Conservation (phyloP, 1,284 basidiomycete species). For the Cutaneotrichosporon cutaneum region DNA sequence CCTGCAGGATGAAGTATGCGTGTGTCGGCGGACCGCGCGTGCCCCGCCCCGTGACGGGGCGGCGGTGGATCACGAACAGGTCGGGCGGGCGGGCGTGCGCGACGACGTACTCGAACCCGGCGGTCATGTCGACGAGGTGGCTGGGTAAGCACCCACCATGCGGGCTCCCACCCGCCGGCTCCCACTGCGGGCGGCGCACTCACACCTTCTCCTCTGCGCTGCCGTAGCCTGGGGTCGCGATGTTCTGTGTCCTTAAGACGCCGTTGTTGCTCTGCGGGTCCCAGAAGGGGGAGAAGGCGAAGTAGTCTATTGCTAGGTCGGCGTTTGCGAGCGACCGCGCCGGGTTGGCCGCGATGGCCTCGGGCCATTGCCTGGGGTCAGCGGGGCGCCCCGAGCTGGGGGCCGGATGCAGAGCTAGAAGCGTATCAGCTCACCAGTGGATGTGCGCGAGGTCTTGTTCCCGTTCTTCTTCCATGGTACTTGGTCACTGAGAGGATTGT, state of each 20-base stretch:
- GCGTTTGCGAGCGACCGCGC: slow-evolving; percentile 40
- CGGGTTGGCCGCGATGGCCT: slow-evolving; percentile 46
- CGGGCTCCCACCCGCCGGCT: too few species aligned
- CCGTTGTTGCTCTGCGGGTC: slow-evolving; percentile 46
- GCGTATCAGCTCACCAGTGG: slow-evolving; percentile 37
- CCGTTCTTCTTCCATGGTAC: slow-evolving; percentile 31
- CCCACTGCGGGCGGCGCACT: too few species aligned
- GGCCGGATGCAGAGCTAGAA: neutral
- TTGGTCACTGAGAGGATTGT: neutral
- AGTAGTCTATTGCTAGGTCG: slow-evolving; percentile 50
- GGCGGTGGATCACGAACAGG: slow-evolving; percentile 45
- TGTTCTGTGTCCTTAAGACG: slow-evolving; percentile 41
- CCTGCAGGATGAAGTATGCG: slow-evolving; percentile 45
- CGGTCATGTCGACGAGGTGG: slow-evolving; percentile 36
- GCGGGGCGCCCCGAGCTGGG: neutral
- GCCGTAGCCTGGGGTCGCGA: slow-evolving; percentile 44
- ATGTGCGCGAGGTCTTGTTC: slow-evolving; percentile 48
- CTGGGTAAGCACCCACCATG: too few species aligned
- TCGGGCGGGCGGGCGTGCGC: slow-evolving; percentile 43
- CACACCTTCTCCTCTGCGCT: slow-evolving; percentile 46
- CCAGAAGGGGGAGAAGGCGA: slow-evolving; percentile 49
- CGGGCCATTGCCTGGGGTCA: slow-evolving; percentile 46
- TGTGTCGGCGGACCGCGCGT: slow-evolving; percentile 33
- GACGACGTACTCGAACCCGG: slow-evolving; percentile 49
- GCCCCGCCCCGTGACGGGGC: slow-evolving; percentile 35